Conservation (phyloP, 768 basidiomycete species). For the Lactarius hengduanensis region DNA sequence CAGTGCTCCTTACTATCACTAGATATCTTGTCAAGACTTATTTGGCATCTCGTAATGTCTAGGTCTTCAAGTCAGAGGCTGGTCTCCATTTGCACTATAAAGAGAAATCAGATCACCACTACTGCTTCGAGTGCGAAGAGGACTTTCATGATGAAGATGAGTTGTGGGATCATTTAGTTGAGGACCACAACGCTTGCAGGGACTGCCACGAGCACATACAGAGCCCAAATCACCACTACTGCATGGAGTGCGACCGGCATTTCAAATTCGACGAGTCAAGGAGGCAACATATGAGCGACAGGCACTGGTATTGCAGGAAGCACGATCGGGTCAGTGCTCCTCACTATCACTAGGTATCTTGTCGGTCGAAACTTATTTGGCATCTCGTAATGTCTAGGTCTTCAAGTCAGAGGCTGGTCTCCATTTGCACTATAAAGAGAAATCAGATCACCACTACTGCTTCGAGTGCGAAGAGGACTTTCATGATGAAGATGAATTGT, state of each 20-base stretch:
- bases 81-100: slow-evolving; percentile 51
- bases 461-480: background rate
- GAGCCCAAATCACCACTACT: slow-evolving; percentile 2
- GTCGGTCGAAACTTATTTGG: background rate
- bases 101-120: slow-evolving; percentile 7
- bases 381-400: slow-evolving; percentile 25
- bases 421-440: slow-evolving; percentile 45
- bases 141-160: slow-evolving; percentile 5
- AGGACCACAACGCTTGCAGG: slow-evolving; percentile 12
- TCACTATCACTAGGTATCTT: slow-evolving; percentile 10
- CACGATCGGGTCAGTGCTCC: slow-evolving; percentile 11
- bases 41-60: background rate
- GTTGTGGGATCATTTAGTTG: slow-evolving; percentile 8
- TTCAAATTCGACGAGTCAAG: background rate
- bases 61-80: slow-evolving; percentile 40
- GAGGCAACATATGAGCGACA: slow-evolving; percentile 1
- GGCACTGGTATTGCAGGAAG: background rate
- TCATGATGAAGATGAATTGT: slow-evolving; percentile 4
- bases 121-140: background rate
- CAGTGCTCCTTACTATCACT: slow-evolving; percentile 12
- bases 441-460: background rate
- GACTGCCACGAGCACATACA: background rate
- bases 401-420: slow-evolving; percentile 44
- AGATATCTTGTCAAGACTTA: background rate
- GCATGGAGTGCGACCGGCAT: background rate